Percentiles rank a stretch among this genome's conserved stretches.
phyloP scores from a whole-genome alignment of 768 basidiomycete genomes.

The Agaricus subrufescens region DNA sequence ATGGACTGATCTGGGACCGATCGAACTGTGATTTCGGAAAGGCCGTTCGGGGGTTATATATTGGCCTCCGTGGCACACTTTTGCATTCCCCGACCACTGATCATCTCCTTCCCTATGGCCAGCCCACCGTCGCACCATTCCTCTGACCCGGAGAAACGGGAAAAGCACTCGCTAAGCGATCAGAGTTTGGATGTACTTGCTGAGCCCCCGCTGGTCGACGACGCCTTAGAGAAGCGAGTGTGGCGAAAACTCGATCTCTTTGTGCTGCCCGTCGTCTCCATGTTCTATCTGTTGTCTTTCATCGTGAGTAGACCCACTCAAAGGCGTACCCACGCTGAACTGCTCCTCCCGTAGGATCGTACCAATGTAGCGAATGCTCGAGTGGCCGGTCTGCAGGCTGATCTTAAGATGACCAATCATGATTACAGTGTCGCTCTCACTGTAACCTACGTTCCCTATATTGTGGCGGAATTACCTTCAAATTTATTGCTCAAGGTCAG shows the following conservation, averaged over 20 bases:
- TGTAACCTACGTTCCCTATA: constrained; percentile 50
- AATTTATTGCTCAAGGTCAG: constrained; percentile 53
- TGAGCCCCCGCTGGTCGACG: constrained; percentile 16
- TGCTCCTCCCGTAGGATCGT: constrained; percentile 31
- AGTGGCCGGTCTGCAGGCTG: constrained; percentile 57
- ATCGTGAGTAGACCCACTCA: constrained; percentile 29
- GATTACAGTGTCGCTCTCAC: constrained; percentile 48
- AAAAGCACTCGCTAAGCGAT: constrained; percentile 16
- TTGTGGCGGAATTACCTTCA: constrained; percentile 55
- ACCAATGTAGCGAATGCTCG: constrained; percentile 57
- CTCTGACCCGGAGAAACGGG: constrained; percentile 26
- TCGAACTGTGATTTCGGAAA: too few species aligned
- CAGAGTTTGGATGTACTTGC: constrained; percentile 14
- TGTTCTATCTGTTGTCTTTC: constrained; percentile 51
- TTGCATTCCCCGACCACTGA: not conserved
- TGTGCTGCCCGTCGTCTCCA: constrained; percentile 42
- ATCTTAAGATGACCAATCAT: constrained; percentile 42
- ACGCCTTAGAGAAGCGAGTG: constrained; percentile 33
- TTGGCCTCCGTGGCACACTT: not conserved
- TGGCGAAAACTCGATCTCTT: constrained; percentile 47
- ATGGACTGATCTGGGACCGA: too few species aligned
- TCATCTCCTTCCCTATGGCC: constrained; percentile 15
- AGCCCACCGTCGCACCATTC: constrained; percentile 18
- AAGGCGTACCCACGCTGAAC: not conserved
- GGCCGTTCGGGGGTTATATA: too few species aligned